Base-by-base conservation (phyloP, 2,329 filamentous ascomycete genomes). In the Aspergillus pseudoviridinutans region DNA sequence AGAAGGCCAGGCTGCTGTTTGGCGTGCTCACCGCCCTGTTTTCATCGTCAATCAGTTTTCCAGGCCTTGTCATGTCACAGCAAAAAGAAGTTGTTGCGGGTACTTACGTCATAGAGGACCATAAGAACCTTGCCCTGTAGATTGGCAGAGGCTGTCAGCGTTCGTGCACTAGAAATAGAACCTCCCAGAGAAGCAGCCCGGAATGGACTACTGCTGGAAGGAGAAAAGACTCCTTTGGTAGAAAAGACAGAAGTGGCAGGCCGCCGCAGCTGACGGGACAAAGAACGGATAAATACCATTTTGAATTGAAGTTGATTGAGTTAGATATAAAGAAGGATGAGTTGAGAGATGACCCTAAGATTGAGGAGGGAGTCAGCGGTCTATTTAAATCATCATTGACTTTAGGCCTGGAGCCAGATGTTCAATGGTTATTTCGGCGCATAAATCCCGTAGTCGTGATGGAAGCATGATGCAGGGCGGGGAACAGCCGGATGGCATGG, bases 51-150 rank as follows among this genome's bases (percentile, higher is more conserved):
- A 47, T 64, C 51, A 68, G 56, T 32, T 27, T 27, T 44, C 47
- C 42, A 41, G 53, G 53, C 54, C 52, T 27, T 22, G 50, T 42
- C 22, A 20, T 44, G 55, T 38, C 41, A 17, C 17, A 52, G 7
- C 35, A 28, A 32, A 17, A 27, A 35, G 12, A 49, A 8, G 27
- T 50, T 53, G 25, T 51, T 59, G 58, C 47, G 54, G 28, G 50
- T 24, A 81, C 83, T 80, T 80, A 86, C 92, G 79, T 97, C 92
- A 83, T 97, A 97, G 68, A 96, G 85, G 69, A 96, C 90, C 74
- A 92, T 83, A 75, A 97, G 88, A 80, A 97, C 90, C 83, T 97
- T 97, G 82, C 92, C 92, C 92, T 97, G 84, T 79, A 85, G 84
- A 68, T 81, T 81, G 65, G 87, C 81, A 72, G 84, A 82, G 62